Conservation (phyloP, 2,329 filamentous ascomycete species). For the Dendrostoma leiphaemia region DNA sequence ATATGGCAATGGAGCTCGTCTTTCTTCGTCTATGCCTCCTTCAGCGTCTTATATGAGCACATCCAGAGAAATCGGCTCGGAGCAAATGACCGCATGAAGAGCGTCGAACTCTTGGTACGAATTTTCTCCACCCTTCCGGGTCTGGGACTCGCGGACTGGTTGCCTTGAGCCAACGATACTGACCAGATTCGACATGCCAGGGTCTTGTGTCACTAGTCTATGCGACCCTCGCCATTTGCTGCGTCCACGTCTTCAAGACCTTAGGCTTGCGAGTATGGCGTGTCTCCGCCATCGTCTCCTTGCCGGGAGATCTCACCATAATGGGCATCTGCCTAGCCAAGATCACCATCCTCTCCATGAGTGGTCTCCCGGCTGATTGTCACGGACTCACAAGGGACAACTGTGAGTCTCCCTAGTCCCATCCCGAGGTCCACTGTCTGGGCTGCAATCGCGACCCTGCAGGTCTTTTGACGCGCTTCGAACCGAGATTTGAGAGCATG, state of each 20-base stretch:
- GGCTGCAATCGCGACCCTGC: neutral
- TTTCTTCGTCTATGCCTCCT: slow-evolving; percentile 29
- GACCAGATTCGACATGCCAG: slow-evolving; percentile 8
- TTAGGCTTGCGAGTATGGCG: slow-evolving; percentile 19
- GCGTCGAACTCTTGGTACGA: slow-evolving; percentile 16
- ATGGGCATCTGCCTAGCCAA: slow-evolving; percentile 23
- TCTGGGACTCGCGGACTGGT: neutral
- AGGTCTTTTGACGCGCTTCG: neutral
- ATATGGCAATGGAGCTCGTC: slow-evolving; percentile 24
- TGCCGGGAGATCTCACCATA: slow-evolving; percentile 25
- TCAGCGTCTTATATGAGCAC: slow-evolving; percentile 13
- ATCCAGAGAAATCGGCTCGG: slow-evolving; percentile 10
- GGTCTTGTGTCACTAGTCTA: slow-evolving; percentile 21
- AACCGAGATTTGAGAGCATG: neutral
- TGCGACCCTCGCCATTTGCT: slow-evolving; percentile 20
- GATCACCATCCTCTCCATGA: slow-evolving; percentile 20
- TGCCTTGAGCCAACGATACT: neutral
- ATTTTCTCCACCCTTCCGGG: too few species aligned
- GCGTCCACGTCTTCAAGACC: slow-evolving; percentile 20
- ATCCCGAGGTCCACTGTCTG: neutral
- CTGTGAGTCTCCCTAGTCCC: slow-evolving; percentile 13
- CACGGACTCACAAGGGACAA: slow-evolving; percentile 17
- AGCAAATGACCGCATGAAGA: slow-evolving; percentile 11
- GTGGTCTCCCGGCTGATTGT: slow-evolving; percentile 19
- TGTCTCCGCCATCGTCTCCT: slow-evolving; percentile 17